These are phyloP conservation scores for Trichoderma sp. DNA, from an alignment of 2,329 filamentous ascomycete genomes.

Conservation along the genomic window DNA sequence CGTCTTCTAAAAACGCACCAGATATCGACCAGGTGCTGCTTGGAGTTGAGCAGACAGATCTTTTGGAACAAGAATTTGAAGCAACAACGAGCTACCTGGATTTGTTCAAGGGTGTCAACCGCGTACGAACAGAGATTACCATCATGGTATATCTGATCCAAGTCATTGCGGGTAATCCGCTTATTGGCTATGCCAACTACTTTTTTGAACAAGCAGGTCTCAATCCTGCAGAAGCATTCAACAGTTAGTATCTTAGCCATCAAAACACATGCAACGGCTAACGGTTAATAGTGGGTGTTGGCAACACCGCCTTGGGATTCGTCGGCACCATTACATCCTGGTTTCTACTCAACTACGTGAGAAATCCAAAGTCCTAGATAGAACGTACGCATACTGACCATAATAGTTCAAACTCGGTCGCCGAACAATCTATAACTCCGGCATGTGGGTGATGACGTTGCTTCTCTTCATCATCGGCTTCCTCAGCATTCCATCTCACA, in stretches of 20 bases:
- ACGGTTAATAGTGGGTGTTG: slow-evolving; percentile 30
- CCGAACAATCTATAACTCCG: slow-evolving; percentile 38
- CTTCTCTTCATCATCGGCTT: slow-evolving; percentile 44
- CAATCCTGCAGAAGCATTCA: slow-evolving; percentile 26
- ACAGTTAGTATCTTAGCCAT: slow-evolving; percentile 18
- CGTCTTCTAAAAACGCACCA: slow-evolving; percentile 32
- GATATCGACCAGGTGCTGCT: slow-evolving; percentile 44
- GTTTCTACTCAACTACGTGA: slow-evolving; percentile 37
- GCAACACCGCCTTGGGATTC: slow-evolving; percentile 42
- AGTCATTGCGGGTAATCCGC: slow-evolving; percentile 61
- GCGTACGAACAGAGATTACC: slow-evolving; percentile 55
- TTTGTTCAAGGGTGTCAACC: slow-evolving; percentile 49
- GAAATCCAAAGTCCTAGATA: background rate
- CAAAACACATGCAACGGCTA: background rate
- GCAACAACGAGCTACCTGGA: slow-evolving; percentile 50
- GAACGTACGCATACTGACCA: background rate
- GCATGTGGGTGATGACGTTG: slow-evolving; percentile 32
- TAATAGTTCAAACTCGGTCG: slow-evolving; percentile 35
- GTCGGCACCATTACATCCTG: slow-evolving; percentile 42
- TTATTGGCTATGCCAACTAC: slow-evolving; percentile 60
- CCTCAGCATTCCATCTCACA: slow-evolving; percentile 36
- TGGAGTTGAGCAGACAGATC: slow-evolving; percentile 58
- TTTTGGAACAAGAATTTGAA: slow-evolving; percentile 51
- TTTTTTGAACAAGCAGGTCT: slow-evolving; percentile 37
- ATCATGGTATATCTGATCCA: slow-evolving; percentile 64